Evolutionary conservation across 306 rosid species (phyloP), one percentile per base, ranked within the genome.

Genomic region (Notholithocarpus densiflorus): DNA sequence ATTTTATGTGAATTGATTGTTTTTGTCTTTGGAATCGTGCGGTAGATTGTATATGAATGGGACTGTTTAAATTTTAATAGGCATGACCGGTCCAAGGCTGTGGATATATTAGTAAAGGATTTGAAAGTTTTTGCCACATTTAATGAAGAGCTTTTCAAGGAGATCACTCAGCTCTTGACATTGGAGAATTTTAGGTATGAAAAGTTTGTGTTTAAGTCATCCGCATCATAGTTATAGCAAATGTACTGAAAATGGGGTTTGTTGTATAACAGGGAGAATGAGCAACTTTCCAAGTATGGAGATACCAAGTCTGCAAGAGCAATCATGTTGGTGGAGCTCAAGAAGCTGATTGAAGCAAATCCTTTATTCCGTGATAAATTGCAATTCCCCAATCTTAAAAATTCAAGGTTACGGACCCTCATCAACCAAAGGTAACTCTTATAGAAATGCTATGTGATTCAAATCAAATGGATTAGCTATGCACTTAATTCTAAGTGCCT

Each of bases 261-360:
- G 66, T 73, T 74, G 72, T 75, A 64, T 71, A 72, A 15, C 57
- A 91, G 98, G 91, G 97, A 95, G 82, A 95, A 95, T 54, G 98
- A 95, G 82, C 98, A 95, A 82, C 83, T 95, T 78, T 95, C 98
- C 19, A 95, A 95, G 85, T 95, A 95, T 79, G 98, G 98, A 53
- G 98, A 95, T 85, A 95, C 98, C 2, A 95, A 95, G 75, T 95
- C 98, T 71, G 98, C 98, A 6, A 77, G 98, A 77, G 94, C 98
- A 74, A 95, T 95, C 75, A 95, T 95, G 98, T 84, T 92, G 88
- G 95, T 95, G 72, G 98, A 95, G 90, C 97, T 95, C 68, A 95
- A 95, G 88, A 95, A 95, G 88, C 90, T 95, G 85, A 92, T 95
- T 34, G 98, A 95, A 84, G 98, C 98, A 6, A 95, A 95, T 83